These are phyloP conservation scores for Dimargaris cristalligena DNA, from an alignment of 192 early-diverging fungal species.

Conservation along the genomic window DNA sequence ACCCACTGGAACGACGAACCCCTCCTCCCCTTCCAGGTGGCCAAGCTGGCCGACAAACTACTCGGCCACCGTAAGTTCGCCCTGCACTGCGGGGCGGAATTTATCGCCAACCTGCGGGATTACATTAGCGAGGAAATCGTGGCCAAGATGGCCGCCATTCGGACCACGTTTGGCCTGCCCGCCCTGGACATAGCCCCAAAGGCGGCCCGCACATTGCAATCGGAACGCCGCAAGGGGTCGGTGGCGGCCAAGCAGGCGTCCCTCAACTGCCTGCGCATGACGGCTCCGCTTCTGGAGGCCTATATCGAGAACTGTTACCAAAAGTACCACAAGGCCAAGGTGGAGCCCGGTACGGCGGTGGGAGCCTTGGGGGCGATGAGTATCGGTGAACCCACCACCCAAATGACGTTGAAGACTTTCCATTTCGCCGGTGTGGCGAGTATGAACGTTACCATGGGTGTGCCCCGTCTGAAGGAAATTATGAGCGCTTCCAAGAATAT, in stretches of 20 bases:
- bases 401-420: conserved; percentile 99
- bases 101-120: conserved; percentile 36
- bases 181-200: background rate
- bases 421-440: conserved; percentile 98
- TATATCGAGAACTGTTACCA: conserved; percentile 63
- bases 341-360: conserved; percentile 91
- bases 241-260: conserved; percentile 31
- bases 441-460: conserved; percentile 99
- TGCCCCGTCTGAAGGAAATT: conserved; percentile 99
- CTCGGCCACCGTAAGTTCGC: conserved; percentile 30
- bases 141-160: conserved; percentile 37
- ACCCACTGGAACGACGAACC: conserved; percentile 15
- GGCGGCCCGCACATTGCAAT: background rate
- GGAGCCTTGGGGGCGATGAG: conserved; percentile 94
- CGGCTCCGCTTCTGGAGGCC: conserved; percentile 44
- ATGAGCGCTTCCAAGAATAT: conserved; percentile 98
- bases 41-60: conserved; percentile 25
- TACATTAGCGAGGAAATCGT: conserved; percentile 42
- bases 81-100: conserved; percentile 25
- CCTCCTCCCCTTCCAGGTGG: conserved; percentile 26
- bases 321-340: conserved; percentile 80
- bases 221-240: background rate
- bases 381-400: conserved; percentile 97
- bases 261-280: conserved; percentile 51
- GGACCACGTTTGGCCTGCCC: background rate